Evolutionary conservation across 2,329 filamentous ascomycete species (phyloP).

Genomic region (Didymella keratinophila): DNA sequence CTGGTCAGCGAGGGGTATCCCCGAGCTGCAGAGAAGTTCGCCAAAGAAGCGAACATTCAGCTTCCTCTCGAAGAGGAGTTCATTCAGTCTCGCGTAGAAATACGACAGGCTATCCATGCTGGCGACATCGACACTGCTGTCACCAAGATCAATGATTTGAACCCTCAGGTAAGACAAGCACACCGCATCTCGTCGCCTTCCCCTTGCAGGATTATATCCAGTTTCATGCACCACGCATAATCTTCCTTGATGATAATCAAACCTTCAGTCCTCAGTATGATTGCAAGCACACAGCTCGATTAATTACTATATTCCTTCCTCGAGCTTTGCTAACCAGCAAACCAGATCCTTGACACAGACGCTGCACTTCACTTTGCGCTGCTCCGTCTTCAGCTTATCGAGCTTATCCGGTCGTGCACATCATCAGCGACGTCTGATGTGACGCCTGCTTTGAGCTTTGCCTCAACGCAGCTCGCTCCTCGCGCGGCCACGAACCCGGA

Average conservation of each 20-base stretch:
- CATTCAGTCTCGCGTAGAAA: constrained; percentile 80
- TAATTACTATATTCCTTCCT: constrained; percentile 15
- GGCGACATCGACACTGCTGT: constrained; percentile 89
- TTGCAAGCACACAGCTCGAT: constrained; percentile 30
- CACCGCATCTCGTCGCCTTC: not conserved
- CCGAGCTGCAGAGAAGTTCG: constrained; percentile 90
- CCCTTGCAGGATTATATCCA: constrained; percentile 88
- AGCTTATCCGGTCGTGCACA: constrained; percentile 84
- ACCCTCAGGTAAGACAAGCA: constrained; percentile 77
- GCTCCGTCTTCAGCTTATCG: constrained; percentile 88
- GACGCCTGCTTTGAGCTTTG: constrained; percentile 82
- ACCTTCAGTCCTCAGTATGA: constrained; percentile 89
- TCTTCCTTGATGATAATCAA: constrained; percentile 86
- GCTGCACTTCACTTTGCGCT: constrained; percentile 87
- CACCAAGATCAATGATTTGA: constrained; percentile 84
- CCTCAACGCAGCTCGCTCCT: constrained; percentile 84
- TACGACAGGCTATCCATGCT: constrained; percentile 82
- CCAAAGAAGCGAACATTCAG: constrained; percentile 87
- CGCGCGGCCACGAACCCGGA: constrained; percentile 81
- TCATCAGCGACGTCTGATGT: constrained; percentile 74
- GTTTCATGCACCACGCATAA: constrained; percentile 99
- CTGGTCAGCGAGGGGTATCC: constrained; percentile 95
- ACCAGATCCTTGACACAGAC: constrained; percentile 85
- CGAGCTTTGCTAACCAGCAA: constrained; percentile 34
- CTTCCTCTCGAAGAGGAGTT: constrained; percentile 74